These are phyloP conservation scores for Lathyrus oleraceus DNA, from an alignment of 306 rosid species.

Conservation along the genomic window DNA sequence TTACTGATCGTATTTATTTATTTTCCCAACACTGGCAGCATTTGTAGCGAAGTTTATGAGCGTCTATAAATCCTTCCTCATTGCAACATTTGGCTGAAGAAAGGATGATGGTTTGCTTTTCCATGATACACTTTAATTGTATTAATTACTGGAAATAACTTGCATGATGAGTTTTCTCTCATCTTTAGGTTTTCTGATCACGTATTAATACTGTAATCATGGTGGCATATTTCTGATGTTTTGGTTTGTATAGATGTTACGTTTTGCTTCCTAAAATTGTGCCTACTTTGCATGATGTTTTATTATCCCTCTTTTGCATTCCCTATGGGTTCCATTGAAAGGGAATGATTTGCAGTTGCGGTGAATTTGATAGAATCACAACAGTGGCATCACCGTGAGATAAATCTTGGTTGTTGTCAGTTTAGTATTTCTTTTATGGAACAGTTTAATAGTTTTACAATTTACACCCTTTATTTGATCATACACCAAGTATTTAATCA, in stretches of 20 bases:
- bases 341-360: neutral
- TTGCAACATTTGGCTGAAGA: slow-evolving; percentile 77
- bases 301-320: neutral
- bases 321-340: neutral
- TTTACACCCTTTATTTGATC: too few species aligned
- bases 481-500: too few species aligned
- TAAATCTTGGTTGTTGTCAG: too few species aligned
- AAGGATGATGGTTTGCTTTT: slow-evolving; percentile 18
- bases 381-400: too few species aligned
- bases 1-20: neutral
- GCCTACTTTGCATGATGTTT: neutral
- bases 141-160: neutral
- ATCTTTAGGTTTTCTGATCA: neutral
- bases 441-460: too few species aligned
- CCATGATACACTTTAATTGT: slow-evolving; percentile 16
- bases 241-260: slow-evolving; percentile 20
- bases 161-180: neutral
- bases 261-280: neutral
- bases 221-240: slow-evolving; percentile 19
- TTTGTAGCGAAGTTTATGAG: slow-evolving; percentile 98
- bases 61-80: slow-evolving; percentile 78
- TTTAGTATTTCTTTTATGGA: too few species aligned
- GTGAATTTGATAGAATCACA: too few species aligned
- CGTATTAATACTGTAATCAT: slow-evolving; percentile 6
- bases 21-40: slow-evolving; percentile 52